phyloP scores from a whole-genome alignment of 441 rosid species.

The Croton laevigatus region DNA sequence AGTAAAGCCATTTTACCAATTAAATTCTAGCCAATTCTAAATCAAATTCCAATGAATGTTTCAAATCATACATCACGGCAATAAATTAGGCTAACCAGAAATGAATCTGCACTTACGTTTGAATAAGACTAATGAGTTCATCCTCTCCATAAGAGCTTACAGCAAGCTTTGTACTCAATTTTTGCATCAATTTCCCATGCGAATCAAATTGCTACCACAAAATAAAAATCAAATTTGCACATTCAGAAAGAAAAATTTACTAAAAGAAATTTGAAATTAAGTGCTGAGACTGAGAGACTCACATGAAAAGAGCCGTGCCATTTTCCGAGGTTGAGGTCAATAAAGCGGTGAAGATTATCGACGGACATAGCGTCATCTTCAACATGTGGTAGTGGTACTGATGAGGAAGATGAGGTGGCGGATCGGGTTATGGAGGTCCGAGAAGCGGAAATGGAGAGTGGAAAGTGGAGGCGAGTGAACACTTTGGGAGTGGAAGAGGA shows the following conservation, averaged over 20 bases:
- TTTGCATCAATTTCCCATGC: conserved; percentile 62
- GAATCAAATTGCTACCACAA: conserved; percentile 80
- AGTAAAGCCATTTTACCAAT: not conserved
- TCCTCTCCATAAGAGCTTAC: conserved; percentile 83
- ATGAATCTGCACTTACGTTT: conserved; percentile 56
- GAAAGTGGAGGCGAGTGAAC: conserved; percentile 10
- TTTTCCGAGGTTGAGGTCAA: conserved; percentile 64
- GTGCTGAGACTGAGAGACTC: conserved; percentile 1
- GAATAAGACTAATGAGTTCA: conserved; percentile 81
- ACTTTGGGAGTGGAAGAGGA: conserved; percentile 17
- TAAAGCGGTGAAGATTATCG: conserved; percentile 65
- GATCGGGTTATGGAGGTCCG: conserved; percentile 30
- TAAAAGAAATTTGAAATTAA: not conserved
- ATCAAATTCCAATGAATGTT: not conserved
- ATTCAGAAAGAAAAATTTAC: not conserved
- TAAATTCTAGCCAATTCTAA: not conserved
- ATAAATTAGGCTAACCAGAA: not conserved
- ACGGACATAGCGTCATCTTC: conserved; percentile 55
- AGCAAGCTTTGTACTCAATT: conserved; percentile 63
- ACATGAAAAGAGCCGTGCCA: conserved; percentile 90
- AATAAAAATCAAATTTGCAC: not conserved
- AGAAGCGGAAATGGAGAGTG: conserved; percentile 19
- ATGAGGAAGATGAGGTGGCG: conserved; percentile 26
- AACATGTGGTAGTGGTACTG: conserved; percentile 22
- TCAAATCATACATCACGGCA: not conserved